These are phyloP conservation scores for Phaeosphaeria sp. DNA, from an alignment of 2,329 filamentous ascomycete species.

Conservation along the genomic window DNA sequence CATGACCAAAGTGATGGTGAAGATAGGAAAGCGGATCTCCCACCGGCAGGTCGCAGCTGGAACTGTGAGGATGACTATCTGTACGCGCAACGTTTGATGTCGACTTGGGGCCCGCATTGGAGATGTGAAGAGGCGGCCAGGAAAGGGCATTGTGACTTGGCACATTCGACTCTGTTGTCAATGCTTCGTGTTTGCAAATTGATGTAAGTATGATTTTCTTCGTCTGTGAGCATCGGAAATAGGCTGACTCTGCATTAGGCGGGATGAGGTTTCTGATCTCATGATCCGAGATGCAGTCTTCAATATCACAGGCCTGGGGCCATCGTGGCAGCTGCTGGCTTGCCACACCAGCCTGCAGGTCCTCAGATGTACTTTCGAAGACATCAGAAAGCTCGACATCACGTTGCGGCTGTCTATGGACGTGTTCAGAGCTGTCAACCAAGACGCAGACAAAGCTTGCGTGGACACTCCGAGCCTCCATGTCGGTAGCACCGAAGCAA, in stretches of 20 bases:
- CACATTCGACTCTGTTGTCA: not conserved
- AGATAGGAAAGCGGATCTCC: not conserved
- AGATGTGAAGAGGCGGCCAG: not conserved
- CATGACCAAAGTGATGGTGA: not conserved
- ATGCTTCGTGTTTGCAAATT: not conserved
- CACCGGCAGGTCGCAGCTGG: not conserved
- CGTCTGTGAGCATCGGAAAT: no score
- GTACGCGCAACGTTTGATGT: not conserved
- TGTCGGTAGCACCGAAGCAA: no score
- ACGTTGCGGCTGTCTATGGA: not conserved
- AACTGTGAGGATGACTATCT: not conserved
- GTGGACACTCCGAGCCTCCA: not conserved
- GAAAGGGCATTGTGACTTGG: not conserved
- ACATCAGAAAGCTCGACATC: not conserved
- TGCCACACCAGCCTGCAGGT: no score
- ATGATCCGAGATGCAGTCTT: not conserved
- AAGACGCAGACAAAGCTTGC: no score
- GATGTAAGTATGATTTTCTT: not conserved
- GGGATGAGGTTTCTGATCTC: no score
- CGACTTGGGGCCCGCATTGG: not conserved
- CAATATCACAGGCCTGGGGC: not conserved
- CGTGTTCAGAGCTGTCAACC: not conserved
- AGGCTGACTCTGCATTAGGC: no score
- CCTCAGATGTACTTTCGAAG: not conserved
- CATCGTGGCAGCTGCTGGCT: not conserved